Evolutionary conservation across 306 rosid genomes (phyloP), one percentile per base, ranked within the genome.

Genomic region (Hylodesmum podocarpum): DNA sequence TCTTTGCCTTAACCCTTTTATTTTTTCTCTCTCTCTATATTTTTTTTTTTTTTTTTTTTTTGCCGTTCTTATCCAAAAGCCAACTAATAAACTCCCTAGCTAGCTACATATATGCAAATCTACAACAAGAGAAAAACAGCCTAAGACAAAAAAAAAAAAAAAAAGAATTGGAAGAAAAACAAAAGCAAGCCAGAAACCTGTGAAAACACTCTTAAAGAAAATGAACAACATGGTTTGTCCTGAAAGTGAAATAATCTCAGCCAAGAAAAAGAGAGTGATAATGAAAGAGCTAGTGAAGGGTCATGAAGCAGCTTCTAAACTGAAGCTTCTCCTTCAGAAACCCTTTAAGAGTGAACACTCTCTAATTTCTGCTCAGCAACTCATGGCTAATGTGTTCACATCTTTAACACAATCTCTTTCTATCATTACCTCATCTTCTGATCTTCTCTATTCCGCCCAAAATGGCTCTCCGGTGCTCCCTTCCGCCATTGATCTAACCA

Each of bases 331-430:
- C 4, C 85, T 90, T 28, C 76, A 72, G 13, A 82, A 74, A 5
- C 79, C 75, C 50, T 2, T 29, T 8, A 69, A 18, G 12, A 77
- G 15, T 24, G 62, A 53, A 41, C 62, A 33, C 13, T 61, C 82
- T 29, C 66, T 18, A n/a, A n/a, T n/a, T 22, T 81, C 85, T 2
- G 75, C 81, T 8, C 66, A 55, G 28, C 77, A 83, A 15, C 94
- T 91, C 3, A 16, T 70, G 37, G 39, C 22, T 12, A 51, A 71
- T 61, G 83, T 93, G 7, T 24, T 64, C 21, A 76, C 37, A 13
- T 83, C 87, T 70, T 82, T 93, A 79, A 57, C 55, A 0, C n/a
- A 70, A 6, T 18, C 72, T 27, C 82, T 93, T 28, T 89, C 88
- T 67, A 43, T 85, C 13, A 55, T 93, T 12, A 19, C 0, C 8